A percentile compares a stretch with the other conserved stretches of the same genome.
These are phyloP conservation scores for Acanthamoeba royreba DNA, from an alignment of 208 protist genomes.

Conservation along the genomic window DNA sequence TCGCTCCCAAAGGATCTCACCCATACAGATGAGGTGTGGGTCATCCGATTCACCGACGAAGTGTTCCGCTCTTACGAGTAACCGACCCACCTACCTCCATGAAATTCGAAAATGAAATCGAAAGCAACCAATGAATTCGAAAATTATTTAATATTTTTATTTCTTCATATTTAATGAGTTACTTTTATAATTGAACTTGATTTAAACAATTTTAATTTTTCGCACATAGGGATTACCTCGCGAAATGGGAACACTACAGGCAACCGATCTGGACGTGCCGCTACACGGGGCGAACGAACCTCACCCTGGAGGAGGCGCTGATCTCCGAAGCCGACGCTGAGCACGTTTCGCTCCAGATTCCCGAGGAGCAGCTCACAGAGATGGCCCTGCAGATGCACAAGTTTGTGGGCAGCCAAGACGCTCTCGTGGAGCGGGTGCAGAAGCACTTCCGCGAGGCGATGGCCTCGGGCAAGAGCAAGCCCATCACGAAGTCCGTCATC, in stretches of 20 bases:
- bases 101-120: not conserved
- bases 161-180: not conserved
- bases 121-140: not conserved
- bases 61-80: not conserved
- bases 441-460: not conserved
- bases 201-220: not conserved
- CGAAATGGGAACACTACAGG: not conserved
- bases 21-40: not conserved
- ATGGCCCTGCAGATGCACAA: not conserved
- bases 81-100: not conserved
- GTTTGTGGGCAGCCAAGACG: not conserved
- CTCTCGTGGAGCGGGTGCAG: not conserved
- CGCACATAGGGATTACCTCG: not conserved
- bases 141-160: not conserved
- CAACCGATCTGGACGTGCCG: not conserved
- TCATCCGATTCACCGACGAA: not conserved
- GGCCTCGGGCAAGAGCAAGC: not conserved
- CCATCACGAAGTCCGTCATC: not conserved
- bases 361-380: not conserved
- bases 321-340: not conserved
- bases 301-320: slow-evolving; percentile 21
- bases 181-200: not conserved
- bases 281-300: not conserved
- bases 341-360: not conserved
- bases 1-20: not conserved